phyloP scores from a whole-genome alignment of 2,329 filamentous ascomycete genomes.

The Hypomyces rosellus region DNA sequence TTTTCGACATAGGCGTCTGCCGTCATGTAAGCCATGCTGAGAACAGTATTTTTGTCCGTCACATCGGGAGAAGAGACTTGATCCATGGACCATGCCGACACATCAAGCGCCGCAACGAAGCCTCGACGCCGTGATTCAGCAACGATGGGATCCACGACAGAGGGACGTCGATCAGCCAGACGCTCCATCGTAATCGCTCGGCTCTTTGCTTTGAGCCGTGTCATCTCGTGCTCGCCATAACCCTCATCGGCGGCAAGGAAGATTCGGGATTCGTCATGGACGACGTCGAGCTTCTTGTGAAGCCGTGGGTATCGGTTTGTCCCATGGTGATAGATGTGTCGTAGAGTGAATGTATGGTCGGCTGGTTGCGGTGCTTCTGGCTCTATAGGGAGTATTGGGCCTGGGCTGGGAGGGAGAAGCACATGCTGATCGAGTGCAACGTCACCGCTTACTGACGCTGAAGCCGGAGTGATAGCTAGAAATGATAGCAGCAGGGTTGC shows the following conservation, averaged over 20 bases:
- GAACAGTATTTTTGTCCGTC: constrained; percentile 75
- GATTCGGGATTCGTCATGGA: constrained; percentile 45
- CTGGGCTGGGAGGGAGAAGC: constrained; percentile 34
- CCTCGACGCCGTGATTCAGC: constrained; percentile 64
- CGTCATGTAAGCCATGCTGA: constrained; percentile 82
- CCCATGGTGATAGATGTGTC: constrained; percentile 91
- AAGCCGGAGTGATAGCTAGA: constrained; percentile 50
- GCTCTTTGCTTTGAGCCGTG: constrained; percentile 56
- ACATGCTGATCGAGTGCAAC: constrained; percentile 34
- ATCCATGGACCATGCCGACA: constrained; percentile 77
- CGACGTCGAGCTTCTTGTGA: constrained; percentile 69
- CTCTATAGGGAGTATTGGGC: constrained; percentile 34
- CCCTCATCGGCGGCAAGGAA: constrained; percentile 58
- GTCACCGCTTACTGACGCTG: constrained; percentile 29
- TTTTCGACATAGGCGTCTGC: constrained; percentile 80
- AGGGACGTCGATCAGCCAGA: constrained; percentile 68
- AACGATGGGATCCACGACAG: constrained; percentile 72
- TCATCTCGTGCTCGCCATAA: constrained; percentile 43
- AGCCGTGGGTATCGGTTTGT: constrained; percentile 70
- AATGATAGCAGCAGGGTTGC: constrained; percentile 59
- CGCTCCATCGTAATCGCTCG: constrained; percentile 67
- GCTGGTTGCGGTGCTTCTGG: constrained; percentile 40
- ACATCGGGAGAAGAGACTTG: constrained; percentile 73
- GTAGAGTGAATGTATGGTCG: constrained; percentile 61
- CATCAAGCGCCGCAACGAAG: constrained; percentile 59